Evolutionary conservation across 129 eudicot species (phyloP), one percentile per base, ranked within the genome.

Genomic region (Scalesia atractyloides): DNA sequence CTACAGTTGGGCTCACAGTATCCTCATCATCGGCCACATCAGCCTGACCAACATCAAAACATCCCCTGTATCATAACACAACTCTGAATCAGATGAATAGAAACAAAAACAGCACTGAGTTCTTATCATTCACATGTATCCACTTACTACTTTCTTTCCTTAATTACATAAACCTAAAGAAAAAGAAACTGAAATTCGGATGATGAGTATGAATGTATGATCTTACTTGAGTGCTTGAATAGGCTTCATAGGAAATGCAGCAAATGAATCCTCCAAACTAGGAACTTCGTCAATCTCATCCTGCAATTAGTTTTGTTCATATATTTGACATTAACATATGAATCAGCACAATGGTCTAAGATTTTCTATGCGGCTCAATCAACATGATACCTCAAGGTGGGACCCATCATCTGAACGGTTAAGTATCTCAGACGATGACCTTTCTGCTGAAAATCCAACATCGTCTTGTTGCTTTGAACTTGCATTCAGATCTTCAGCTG

Each of bases 191-290:
- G 47, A 6, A 60, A 30, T 72, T 46, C 12, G 10, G 54, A 64
- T 39, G 80, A 67, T 61, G 57, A 14, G 24, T 69, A 75, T 39
- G 49, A 39, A 51, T 11, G 24, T 69, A 75, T 39, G 49, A 39
- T 22, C 81, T 65, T 89, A 93, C 98, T 93, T 93, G 79, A 93
- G 97, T 43, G 98, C 98, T 82, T 87, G 96, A 41, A 93, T 85
- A 71, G 98, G 96, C 80, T 93, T 91, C 51, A 89, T 86, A 70
- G 98, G 98, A 82, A 93, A 93, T 36, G 91, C 76, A 79, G 91
- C 95, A 72, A 93, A 86, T 1, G 98, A 85, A 74, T 69, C 80
- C 81, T 90, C 98, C 92, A 93, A 64, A 62, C 76, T 83, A 66
- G 83, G 87, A 69, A 82, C 70, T 68, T 88, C 87, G 74, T 82